Evolutionary conservation across 2,329 filamentous ascomycete species (phyloP).

Genomic region (Huntiella bhutanensis): DNA sequence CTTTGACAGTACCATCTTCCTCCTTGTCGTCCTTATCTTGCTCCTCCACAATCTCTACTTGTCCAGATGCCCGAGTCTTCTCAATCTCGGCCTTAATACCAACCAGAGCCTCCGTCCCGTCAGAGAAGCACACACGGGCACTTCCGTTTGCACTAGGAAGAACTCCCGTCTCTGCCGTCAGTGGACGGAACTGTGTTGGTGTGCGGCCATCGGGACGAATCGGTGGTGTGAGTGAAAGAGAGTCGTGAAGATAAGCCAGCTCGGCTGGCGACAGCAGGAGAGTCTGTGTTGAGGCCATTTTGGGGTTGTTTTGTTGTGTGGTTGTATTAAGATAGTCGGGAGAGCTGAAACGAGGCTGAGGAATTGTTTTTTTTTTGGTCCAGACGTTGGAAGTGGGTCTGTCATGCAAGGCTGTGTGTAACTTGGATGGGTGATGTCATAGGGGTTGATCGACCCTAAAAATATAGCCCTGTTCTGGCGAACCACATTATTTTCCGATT

Average conservation of each 20-base stretch:
- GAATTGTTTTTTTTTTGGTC: conserved; percentile 8
- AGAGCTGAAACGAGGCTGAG: conserved; percentile 4
- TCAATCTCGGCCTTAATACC: conserved; percentile 93
- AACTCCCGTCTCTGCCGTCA: conserved; percentile 78
- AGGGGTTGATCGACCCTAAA: not conserved
- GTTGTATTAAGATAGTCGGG: not conserved
- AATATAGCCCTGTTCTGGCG: not conserved
- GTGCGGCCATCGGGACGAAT: conserved; percentile 76
- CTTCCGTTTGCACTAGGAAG: conserved; percentile 81
- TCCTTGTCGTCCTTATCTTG: conserved; percentile 21
- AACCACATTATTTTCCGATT: too few relatives aligned
- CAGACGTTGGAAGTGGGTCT: conserved; percentile 4
- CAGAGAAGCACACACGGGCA: conserved; percentile 81
- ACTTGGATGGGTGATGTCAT: not conserved
- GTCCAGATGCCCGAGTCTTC: conserved; percentile 29
- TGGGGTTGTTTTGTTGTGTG: conserved; percentile 2
- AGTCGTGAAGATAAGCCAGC: conserved; percentile 82
- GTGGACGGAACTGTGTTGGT: conserved; percentile 71
- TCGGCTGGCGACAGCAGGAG: conserved; percentile 82
- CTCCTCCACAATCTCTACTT: conserved; percentile 15
- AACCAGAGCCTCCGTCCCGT: conserved; percentile 89
- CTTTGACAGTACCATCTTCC: conserved; percentile 19
- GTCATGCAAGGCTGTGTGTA: conserved; percentile 6
- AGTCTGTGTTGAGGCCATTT: conserved; percentile 44
- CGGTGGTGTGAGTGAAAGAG: conserved; percentile 62